Evolutionary conservation across 2,329 filamentous ascomycete genomes (phyloP), one percentile per base, ranked within the genome.

Genomic region (Rachicladosporium sp.): DNA sequence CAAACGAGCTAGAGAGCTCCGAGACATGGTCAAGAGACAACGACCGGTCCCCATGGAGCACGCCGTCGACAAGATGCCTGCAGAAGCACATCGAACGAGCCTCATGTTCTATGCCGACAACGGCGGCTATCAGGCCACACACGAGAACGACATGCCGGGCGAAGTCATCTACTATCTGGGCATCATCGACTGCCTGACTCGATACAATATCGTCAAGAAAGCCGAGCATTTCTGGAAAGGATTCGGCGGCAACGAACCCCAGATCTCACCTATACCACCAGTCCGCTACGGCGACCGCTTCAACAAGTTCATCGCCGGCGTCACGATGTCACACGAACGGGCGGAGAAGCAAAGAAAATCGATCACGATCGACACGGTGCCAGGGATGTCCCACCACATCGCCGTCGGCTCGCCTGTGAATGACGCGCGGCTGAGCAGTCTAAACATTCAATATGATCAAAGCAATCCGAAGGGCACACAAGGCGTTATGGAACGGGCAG

Each of bases 141-240:
- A 95, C 56, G 87, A 95, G 60, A 79, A 94, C 61, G 82, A 93
- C 46, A 66, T 69, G 10, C 77, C 83, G 1, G 88, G 82, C 2
- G 85, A 95, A 40, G 86, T 94, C 63, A 87, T 98, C 32, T 98
- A 98, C 63, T 98, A 98, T 59, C 76, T 98, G 6, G 93, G 91
- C 29, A 93, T 98, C 52, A 98, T 98, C 60, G 91, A 98, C 63
- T 98, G 91, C 61, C 69, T 98, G 53, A 98, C 91, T 52, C 52
- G 93, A 85, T 98, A 96, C 60, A 87, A 87, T 50, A 78, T 88
- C 48, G 75, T 94, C 62, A 98, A 98, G 66, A 89, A 91, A 58
- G 75, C 89, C 45, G 91, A 98, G 62, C 81, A 96, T 63, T 91
- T 96, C 64, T 91, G 88, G 81, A 98, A 98, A 67, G 89, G 91